Evolutionary conservation across 1,139 yeast genomes (phyloP).

Genomic region (Kazachstania sp.): DNA sequence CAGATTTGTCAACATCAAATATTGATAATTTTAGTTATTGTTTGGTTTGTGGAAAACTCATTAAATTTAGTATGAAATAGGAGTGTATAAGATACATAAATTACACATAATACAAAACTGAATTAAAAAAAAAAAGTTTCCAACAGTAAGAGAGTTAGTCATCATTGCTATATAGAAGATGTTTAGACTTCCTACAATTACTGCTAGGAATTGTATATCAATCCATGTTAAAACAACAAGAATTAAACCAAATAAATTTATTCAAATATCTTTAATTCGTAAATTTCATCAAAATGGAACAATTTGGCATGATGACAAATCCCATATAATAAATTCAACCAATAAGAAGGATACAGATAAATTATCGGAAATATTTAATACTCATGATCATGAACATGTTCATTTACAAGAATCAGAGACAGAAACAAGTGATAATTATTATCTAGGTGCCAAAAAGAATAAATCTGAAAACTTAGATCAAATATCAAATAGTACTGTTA

Average conservation of each 20-base stretch:
- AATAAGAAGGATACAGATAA: conserved; percentile 5
- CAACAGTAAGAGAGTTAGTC: too few species aligned
- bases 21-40: too few species aligned
- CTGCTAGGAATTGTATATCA: not conserved
- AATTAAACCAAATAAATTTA: not conserved
- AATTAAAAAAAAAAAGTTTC: too few species aligned
- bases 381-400: conserved; percentile 32
- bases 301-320: not conserved
- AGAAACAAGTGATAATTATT: conserved; percentile 29
- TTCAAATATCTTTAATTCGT: not conserved
- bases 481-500: not conserved
- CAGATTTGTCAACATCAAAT: too few species aligned
- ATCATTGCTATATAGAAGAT: not conserved
- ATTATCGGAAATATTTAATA: conserved; percentile 9
- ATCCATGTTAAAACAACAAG: not conserved
- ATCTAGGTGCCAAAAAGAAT: conserved; percentile 5
- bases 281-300: not conserved
- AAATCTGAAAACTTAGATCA: conserved; percentile 14
- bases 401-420: conserved; percentile 36
- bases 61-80: too few species aligned
- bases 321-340: conserved; percentile 10
- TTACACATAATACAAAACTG: too few species aligned
- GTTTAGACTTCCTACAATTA: not conserved
- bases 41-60: too few species aligned
- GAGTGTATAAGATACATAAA: too few species aligned